Percentiles rank a stretch among this genome's conserved stretches.
These are phyloP conservation scores for Trichoderma sp. DNA, from an alignment of 2,329 filamentous ascomycete genomes.

Conservation along the genomic window DNA sequence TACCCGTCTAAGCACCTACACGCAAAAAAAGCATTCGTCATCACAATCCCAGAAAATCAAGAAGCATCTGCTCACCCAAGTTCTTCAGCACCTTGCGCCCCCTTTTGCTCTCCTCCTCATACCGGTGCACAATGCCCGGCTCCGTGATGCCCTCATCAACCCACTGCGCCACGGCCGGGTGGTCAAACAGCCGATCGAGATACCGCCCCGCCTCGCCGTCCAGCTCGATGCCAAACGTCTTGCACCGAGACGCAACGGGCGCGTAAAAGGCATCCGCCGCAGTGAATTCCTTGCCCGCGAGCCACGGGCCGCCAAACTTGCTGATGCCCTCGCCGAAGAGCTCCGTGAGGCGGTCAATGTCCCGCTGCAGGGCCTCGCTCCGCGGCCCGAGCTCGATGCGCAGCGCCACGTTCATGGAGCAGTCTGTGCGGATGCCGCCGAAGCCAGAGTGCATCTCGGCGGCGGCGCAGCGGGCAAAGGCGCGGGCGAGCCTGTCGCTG, in stretches of 20 bases:
- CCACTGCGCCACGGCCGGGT: constrained; percentile 46
- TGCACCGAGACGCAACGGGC: constrained; percentile 45
- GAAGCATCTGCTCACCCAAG: constrained; percentile 31
- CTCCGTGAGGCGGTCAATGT: constrained; percentile 43
- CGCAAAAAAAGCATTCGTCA: neutral
- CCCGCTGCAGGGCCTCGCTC: constrained; percentile 39
- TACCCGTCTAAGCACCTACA: constrained; percentile 6
- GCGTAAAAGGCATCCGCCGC: constrained; percentile 49
- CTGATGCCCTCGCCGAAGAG: constrained; percentile 46
- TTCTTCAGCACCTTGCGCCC: constrained; percentile 41
- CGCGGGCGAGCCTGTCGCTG: constrained; percentile 42
- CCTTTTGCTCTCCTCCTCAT: constrained; percentile 44
- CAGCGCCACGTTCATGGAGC: constrained; percentile 48
- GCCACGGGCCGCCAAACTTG: constrained; percentile 48
- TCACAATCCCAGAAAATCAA: constrained; percentile 6
- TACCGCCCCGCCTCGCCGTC: constrained; percentile 41
- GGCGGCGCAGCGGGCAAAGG: constrained; percentile 49
- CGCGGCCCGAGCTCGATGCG: constrained; percentile 41
- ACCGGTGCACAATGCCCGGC: constrained; percentile 43
- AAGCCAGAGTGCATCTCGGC: constrained; percentile 55
- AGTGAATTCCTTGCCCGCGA: constrained; percentile 46
- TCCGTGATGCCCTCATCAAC: constrained; percentile 45
- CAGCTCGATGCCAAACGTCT: constrained; percentile 45
- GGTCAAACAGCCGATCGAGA: constrained; percentile 40
- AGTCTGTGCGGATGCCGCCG: constrained; percentile 46